Conservation (phyloP, 306 rosid genomes). For the Vigna unguiculata region DNA sequence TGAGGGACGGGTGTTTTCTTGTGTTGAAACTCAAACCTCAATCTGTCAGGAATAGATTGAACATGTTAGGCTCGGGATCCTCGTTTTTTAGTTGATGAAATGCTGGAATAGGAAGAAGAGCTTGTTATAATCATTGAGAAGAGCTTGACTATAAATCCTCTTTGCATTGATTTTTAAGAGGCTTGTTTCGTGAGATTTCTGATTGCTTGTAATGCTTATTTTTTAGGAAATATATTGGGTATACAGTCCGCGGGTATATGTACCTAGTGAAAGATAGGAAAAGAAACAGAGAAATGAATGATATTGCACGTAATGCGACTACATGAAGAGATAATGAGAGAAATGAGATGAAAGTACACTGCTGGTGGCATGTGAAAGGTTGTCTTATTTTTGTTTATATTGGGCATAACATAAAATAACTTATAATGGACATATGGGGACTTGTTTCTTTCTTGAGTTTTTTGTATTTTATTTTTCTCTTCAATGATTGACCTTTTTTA, state of each 20-base stretch:
- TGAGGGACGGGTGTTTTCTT: neutral
- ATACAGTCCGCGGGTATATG: neutral
- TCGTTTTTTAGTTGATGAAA: slow-evolving; percentile 1
- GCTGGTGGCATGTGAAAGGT: neutral
- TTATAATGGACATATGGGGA: neutral
- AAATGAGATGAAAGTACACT: neutral
- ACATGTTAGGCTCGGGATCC: slow-evolving; percentile 9
- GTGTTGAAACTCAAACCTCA: neutral
- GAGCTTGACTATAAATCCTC: neutral
- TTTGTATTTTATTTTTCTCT: neutral
- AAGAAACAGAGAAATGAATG: neutral
- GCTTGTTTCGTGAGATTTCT: slow-evolving; percentile 15
- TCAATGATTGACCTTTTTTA: neutral
- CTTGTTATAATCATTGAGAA: slow-evolving; percentile 2
- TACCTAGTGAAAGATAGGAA: neutral
- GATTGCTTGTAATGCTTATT: slow-evolving; percentile 1
- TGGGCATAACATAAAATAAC: slow-evolving; percentile 6
- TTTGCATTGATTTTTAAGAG: slow-evolving; percentile 14
- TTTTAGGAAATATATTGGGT: neutral
- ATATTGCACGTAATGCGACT: neutral
- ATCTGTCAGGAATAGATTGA: neutral
- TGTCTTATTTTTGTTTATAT: neutral
- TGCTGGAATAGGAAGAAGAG: slow-evolving; percentile 25
- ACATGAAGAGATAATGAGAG: neutral
- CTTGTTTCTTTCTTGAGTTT: neutral